These are phyloP conservation scores for Cubamyces lactineus DNA, from an alignment of 768 basidiomycete genomes.

Conservation along the genomic window DNA sequence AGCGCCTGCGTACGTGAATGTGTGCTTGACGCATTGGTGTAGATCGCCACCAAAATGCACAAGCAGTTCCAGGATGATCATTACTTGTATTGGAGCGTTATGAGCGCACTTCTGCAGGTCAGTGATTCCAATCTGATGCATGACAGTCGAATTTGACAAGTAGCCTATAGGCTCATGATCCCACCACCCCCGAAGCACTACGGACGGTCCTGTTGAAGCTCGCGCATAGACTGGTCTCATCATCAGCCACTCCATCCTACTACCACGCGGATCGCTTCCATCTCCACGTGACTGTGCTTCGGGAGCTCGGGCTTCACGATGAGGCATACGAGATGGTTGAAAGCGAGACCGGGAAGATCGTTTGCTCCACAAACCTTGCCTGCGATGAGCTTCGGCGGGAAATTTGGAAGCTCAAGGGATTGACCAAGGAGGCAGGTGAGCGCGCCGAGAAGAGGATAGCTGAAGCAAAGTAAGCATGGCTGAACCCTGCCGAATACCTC, in stretches of 20 bases:
- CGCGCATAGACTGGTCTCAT: conserved; percentile 71
- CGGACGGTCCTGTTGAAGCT: conserved; percentile 73
- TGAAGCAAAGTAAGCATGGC: conserved; percentile 56
- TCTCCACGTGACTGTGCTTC: conserved; percentile 72
- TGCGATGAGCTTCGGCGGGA: conserved; percentile 79
- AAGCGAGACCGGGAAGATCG: conserved; percentile 65
- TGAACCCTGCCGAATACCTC: background rate
- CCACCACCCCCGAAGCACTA: conserved; percentile 61
- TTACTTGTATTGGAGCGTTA: conserved; percentile 83
- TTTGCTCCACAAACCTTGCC: conserved; percentile 70
- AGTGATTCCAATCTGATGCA: background rate
- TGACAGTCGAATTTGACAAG: background rate
- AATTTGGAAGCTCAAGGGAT: conserved; percentile 61
- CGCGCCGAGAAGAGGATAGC: conserved; percentile 60
- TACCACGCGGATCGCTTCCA: conserved; percentile 75
- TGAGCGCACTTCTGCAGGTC: conserved; percentile 81
- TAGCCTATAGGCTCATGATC: conserved; percentile 67
- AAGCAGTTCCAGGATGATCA: conserved; percentile 83
- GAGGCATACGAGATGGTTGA: conserved; percentile 73
- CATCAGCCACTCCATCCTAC: conserved; percentile 65
- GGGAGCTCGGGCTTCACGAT: conserved; percentile 66
- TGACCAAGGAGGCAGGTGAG: conserved; percentile 62
- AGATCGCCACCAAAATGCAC: conserved; percentile 82
- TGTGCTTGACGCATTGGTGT: background rate
- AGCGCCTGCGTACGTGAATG: background rate